Conservation (phyloP, 164 flowering plant genomes). For the Nymphaea colorata region DNA sequence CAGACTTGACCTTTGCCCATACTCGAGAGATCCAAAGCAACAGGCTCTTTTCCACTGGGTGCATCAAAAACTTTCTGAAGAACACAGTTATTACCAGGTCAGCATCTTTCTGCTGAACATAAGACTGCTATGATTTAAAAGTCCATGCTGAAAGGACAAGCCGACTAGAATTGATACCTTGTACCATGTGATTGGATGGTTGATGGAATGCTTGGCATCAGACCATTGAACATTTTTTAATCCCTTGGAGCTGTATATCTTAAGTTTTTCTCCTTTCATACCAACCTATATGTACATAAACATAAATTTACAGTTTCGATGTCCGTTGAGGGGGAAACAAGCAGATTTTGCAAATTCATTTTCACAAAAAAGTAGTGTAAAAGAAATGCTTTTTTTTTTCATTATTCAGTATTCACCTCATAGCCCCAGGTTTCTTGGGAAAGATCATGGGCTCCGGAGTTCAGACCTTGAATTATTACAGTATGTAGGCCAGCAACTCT, state of each 20-base stretch:
- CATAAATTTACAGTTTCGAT: background rate
- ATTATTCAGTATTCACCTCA: conserved; percentile 23
- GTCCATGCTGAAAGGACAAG: background rate
- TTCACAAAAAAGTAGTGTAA: background rate
- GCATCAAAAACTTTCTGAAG: conserved; percentile 63
- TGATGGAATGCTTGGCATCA: conserved; percentile 14
- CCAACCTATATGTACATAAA: conserved; percentile 35
- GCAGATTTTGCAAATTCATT: too few species aligned
- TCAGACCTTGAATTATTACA: conserved; percentile 53
- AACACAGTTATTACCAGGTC: background rate
- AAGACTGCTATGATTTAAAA: background rate
- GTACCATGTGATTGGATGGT: conserved; percentile 56
- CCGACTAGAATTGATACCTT: conserved; percentile 39
- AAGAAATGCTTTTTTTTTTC: background rate
- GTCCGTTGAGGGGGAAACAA: background rate
- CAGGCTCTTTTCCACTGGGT: conserved; percentile 61
- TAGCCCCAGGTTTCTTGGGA: conserved; percentile 56
- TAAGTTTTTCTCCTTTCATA: conserved; percentile 43
- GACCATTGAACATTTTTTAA: conserved; percentile 49
- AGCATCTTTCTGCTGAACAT: background rate
- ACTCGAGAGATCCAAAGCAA: conserved; percentile 37
- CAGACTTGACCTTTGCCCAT: conserved; percentile 79
- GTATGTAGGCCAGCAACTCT: conserved; percentile 55
- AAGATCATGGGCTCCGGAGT: conserved; percentile 74
- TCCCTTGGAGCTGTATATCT: conserved; percentile 43